phyloP scores from a whole-genome alignment of 1,139 yeast genomes.

The Yueomyces sp. region DNA sequence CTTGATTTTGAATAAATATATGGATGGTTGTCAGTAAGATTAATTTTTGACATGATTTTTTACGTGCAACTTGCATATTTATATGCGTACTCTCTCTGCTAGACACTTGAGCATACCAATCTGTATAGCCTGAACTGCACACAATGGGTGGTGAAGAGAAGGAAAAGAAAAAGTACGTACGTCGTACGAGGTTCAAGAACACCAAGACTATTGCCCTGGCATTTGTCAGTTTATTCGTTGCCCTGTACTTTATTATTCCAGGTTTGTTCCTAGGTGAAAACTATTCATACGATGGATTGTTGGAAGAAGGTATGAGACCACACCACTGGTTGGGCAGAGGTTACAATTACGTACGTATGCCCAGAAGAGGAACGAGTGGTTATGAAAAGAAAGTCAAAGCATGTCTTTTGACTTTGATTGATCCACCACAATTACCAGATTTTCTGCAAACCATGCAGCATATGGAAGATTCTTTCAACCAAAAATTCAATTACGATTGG shows the following conservation, averaged over 20 bases:
- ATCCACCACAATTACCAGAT: slow-evolving; percentile 59
- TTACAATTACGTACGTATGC: background rate
- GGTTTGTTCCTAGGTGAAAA: background rate
- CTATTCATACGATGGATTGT: background rate
- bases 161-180: background rate
- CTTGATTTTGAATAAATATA: no score
- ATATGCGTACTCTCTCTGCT: no score
- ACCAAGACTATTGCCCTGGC: background rate
- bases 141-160: background rate
- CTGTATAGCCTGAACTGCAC: background rate
- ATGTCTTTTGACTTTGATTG: slow-evolving; percentile 62
- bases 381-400: slow-evolving; percentile 41
- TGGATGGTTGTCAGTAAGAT: no score
- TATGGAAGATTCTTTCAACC: slow-evolving; percentile 72
- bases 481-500: slow-evolving; percentile 84
- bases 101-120: no score
- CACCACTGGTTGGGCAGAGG: background rate
- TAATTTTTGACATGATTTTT: no score
- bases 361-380: background rate
- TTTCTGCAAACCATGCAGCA: slow-evolving; percentile 57
- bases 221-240: background rate
- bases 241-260: background rate
- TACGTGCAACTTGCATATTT: no score
- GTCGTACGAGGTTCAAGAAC: background rate
- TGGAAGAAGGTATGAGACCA: background rate